Evolutionary conservation across 1,284 basidiomycete genomes (phyloP), one percentile per base, ranked within the genome.

Genomic region (Apiotrichum gracile): DNA sequence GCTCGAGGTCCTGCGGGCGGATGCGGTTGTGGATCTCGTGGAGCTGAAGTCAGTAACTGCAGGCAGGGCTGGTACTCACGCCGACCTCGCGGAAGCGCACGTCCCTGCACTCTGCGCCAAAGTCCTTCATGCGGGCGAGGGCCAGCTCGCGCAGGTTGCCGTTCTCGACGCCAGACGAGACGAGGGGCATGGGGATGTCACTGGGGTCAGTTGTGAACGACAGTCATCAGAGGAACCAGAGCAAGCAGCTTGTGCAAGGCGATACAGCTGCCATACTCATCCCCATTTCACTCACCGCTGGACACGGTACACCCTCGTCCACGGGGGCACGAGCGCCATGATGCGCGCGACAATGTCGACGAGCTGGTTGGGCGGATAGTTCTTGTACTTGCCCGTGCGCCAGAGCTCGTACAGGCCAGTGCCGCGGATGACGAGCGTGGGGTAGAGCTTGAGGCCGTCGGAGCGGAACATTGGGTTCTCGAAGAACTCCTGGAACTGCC

Each of bases 1-100:
- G 85, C 75, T 99, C 96, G 51, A 97, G 88, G 29, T 91, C 88
- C 68, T 94, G 90, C 46, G 96, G 96, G 37, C 92, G 85, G 44
- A 97, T 90, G 77, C 96, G 93, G 78, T 96, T 85, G 73, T 99
- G 96, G 50, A 99, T 98, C 77, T 99, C 96, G 76, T 97, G 93
- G 52, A 93, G 88, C 88, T 91, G 67, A 16, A 52, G 46, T 40
- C 27, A 9, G 40, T 27, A n/a, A n/a, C 7, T 22, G 35, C 46
- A n/a, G 16, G 13, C 6, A 7, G 12, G n/a, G 14, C 6, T 35
- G 5, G 49, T 35, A 81, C 86, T 69, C 76, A 97, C 87, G 40
- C 96, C 96, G 42, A 99, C 96, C 82, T 99, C 96, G 47, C 96
- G 87, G 77, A 89, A 96, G 43, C 96, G 85, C 27, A 99, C 94